Evolutionary conservation across 345 rosid species (phyloP), one percentile per base, ranked within the genome.

Genomic region (Eutrema heterophyllum): DNA sequence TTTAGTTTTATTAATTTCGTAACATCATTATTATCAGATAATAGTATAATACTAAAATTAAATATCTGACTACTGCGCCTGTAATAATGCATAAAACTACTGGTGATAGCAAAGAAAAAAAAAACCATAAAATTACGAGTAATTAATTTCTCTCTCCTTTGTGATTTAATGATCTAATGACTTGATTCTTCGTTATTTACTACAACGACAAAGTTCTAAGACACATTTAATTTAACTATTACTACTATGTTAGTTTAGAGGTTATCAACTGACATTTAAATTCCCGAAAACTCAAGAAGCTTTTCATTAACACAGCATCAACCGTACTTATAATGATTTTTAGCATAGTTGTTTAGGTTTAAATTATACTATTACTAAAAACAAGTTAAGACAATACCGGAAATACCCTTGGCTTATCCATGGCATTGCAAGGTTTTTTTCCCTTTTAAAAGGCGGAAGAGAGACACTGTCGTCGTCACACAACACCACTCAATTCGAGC

Each of bases 361-460:
- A 32, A 12, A 24, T 2, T 2, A 48, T 7, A 38, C 6, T 7
- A 26, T 0, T 8, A 13, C 9, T 43, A 21, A 44, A n/a, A 45
- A 48, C 39, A 32, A 21, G 24, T 21, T 4, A 13, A 38, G 15
- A 5, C 4, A 36, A 59, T 87, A 61, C 87, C 96, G 21, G 74
- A 79, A 73, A 2, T 78, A 51, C 85, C 92, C 90, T 76, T 55
- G 46, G 7, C 78, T 72, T 78, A 74, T 83, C 86, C 82, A n/a
- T 67, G 33, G 18, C 36, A 2, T 26, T 24, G 9, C 68, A 40
- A 67, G 61, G 55, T 46, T 14, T 16, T 10, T 45, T 67, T 40
- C 21, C 45, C 67, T 61, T 88, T 80, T 64, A 74, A 16, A 61
- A 56, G 49, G 52, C 71, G 56, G 53, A 68, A 41, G 70, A 72